Evolutionary conservation across 2,329 filamentous ascomycete species (phyloP).

Genomic region (Corniculantispora saksenae): DNA sequence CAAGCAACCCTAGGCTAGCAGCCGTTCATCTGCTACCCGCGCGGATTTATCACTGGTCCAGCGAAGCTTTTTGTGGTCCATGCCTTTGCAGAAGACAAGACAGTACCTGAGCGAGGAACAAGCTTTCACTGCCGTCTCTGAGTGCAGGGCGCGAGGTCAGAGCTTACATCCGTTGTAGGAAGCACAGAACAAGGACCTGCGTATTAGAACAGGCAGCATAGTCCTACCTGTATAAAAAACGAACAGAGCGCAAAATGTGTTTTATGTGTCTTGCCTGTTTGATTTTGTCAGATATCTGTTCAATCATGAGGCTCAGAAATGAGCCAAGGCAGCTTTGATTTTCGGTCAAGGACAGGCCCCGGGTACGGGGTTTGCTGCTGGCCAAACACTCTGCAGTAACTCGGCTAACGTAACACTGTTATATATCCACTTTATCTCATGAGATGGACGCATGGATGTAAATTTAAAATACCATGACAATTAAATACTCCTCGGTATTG

Average conservation of each 20-base stretch:
- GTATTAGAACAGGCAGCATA: too few relatives aligned
- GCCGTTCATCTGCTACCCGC: constrained; percentile 1
- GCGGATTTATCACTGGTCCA: background rate
- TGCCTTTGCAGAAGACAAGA: background rate
- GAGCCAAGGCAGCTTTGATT: background rate
- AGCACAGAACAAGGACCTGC: background rate
- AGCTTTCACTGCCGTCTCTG: background rate
- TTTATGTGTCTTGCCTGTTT: background rate
- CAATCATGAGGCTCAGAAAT: background rate
- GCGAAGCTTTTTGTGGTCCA: background rate
- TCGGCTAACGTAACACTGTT: background rate
- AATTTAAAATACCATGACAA: background rate
- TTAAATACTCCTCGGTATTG: background rate
- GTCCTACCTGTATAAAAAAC: background rate
- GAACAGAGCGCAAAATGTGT: background rate
- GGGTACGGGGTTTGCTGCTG: too few relatives aligned
- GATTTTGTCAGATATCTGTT: background rate
- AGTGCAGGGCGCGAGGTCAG: background rate
- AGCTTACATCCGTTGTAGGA: background rate
- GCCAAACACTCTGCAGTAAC: background rate
- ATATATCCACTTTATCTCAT: background rate
- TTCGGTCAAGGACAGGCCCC: background rate
- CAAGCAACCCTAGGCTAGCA: background rate
- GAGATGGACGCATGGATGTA: background rate
- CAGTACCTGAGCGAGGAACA: background rate